Percentiles rank a stretch among this genome's conserved stretches.
Evolutionary conservation across 2,329 filamentous ascomycete species (phyloP).

Genomic region (Thermothelomyces thermophilus): DNA sequence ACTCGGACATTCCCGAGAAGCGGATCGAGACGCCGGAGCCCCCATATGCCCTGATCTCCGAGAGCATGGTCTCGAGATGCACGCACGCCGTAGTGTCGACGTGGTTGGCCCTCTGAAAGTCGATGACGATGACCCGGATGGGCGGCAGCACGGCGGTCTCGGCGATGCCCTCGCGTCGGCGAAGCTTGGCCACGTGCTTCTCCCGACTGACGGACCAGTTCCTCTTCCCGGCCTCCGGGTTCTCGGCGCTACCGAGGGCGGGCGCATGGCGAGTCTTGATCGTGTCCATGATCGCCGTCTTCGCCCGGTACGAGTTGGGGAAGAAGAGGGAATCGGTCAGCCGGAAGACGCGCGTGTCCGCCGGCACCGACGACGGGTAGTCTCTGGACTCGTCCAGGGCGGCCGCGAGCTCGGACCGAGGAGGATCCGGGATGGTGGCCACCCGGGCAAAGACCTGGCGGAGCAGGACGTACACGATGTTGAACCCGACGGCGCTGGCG

Average conservation of each 20-base stretch:
- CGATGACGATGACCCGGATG: slow-evolving; percentile 44
- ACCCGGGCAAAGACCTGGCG: slow-evolving; percentile 49
- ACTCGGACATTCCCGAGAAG: slow-evolving; percentile 41
- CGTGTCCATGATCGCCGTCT: slow-evolving; percentile 42
- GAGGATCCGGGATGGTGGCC: slow-evolving; percentile 24
- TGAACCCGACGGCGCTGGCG: slow-evolving; percentile 54
- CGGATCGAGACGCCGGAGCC: slow-evolving; percentile 41
- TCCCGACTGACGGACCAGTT: slow-evolving; percentile 50
- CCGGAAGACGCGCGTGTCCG: slow-evolving; percentile 49
- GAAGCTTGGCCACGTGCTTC: slow-evolving; percentile 40
- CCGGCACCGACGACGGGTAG: slow-evolving; percentile 27
- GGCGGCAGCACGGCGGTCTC: slow-evolving; percentile 31
- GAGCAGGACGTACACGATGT: slow-evolving; percentile 53
- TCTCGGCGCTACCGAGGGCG: slow-evolving; percentile 31
- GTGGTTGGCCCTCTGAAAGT: slow-evolving; percentile 46
- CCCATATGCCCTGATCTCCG: slow-evolving; percentile 43
- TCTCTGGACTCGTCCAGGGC: slow-evolving; percentile 24
- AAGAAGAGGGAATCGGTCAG: slow-evolving; percentile 55
- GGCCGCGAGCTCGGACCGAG: slow-evolving; percentile 25
- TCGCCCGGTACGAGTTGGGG: slow-evolving; percentile 51
- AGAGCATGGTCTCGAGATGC: slow-evolving; percentile 42
- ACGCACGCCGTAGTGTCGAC: slow-evolving; percentile 48
- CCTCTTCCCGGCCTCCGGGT: slow-evolving; percentile 31
- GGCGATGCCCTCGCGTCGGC: slow-evolving; percentile 33
- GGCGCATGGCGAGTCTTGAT: slow-evolving; percentile 42